Percentiles rank a stretch among this genome's conserved stretches.
phyloP scores from a whole-genome alignment of 768 basidiomycete genomes.

The Amanita brunnescens region DNA sequence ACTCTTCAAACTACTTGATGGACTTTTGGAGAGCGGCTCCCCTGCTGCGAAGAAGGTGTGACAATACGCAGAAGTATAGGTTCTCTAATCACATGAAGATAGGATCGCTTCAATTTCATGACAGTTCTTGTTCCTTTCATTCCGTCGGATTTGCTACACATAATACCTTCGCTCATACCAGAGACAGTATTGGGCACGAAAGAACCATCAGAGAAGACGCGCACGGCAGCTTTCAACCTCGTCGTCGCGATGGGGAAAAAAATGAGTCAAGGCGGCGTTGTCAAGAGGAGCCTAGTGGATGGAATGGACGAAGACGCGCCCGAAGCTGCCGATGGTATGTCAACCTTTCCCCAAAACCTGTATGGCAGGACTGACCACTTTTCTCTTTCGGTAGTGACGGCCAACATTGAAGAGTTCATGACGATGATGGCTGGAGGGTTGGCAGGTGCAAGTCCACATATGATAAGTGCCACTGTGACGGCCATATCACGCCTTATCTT shows the following conservation, averaged over 20 bases:
- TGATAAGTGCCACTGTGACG: constrained; percentile 96
- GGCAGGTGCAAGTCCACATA: constrained; percentile 89
- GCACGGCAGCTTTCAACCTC: constrained; percentile 83
- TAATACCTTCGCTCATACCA: constrained; percentile 84
- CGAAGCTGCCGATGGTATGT: constrained; percentile 34
- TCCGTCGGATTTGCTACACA: constrained; percentile 63
- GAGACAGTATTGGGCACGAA: constrained; percentile 95
- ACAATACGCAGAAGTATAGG: not conserved
- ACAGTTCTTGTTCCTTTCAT: constrained; percentile 58
- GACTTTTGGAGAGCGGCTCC: constrained; percentile 52
- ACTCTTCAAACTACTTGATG: constrained; percentile 59
- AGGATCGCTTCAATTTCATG: constrained; percentile 83
- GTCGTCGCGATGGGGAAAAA: constrained; percentile 88
- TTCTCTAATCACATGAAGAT: not conserved
- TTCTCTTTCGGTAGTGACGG: constrained; percentile 33
- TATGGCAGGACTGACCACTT: not conserved
- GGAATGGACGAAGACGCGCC: constrained; percentile 72
- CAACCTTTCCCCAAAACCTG: not conserved
- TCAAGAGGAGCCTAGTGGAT: constrained; percentile 67
- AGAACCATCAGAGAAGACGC: constrained; percentile 90
- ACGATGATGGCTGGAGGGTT: constrained; percentile 96
- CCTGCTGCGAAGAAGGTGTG: constrained; percentile 82
- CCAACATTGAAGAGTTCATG: constrained; percentile 84
- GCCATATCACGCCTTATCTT: constrained; percentile 90
- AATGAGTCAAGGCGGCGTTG: constrained; percentile 81